These are phyloP conservation scores for Aethionema arabicum DNA, from an alignment of 345 rosid species.

Conservation along the genomic window DNA sequence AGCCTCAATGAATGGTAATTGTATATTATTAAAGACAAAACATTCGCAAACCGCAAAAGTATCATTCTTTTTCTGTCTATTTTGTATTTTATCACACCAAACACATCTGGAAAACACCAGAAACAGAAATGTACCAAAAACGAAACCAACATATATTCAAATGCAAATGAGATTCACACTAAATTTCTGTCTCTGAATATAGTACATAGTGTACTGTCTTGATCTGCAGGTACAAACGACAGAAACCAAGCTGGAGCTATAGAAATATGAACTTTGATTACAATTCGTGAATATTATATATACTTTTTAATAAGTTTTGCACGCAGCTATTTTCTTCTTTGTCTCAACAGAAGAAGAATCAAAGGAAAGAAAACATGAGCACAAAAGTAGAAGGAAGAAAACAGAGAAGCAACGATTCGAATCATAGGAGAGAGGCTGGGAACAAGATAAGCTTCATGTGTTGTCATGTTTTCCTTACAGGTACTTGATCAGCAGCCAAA, in stretches of 20 bases:
- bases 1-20: slow-evolving; percentile 27
- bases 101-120: neutral
- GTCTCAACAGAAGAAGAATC: slow-evolving; percentile 13
- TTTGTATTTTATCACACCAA: neutral
- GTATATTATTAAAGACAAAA: slow-evolving; percentile 34
- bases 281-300: slow-evolving; percentile 12
- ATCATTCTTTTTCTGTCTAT: slow-evolving; percentile 35
- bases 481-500: slow-evolving; percentile 74
- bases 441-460: neutral
- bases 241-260: slow-evolving; percentile 1
- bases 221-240: no score
- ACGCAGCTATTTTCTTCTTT: slow-evolving; percentile 16
- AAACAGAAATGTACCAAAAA: slow-evolving; percentile 5
- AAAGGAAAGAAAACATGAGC: slow-evolving; percentile 5
- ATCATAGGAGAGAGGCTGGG: slow-evolving; percentile 12
- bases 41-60: slow-evolving; percentile 36
- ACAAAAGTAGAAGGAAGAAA: slow-evolving; percentile 7
- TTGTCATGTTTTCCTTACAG: slow-evolving; percentile 44
- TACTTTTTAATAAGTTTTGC: slow-evolving; percentile 24
- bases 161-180: neutral
- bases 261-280: slow-evolving; percentile 16
- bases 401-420: slow-evolving; percentile 9
- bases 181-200: neutral
- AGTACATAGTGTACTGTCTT: neutral
- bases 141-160: neutral